Percentiles rank a stretch among this genome's conserved stretches.
Evolutionary conservation across 1,139 yeast species (phyloP).

Genomic region (Magnusiomyces suaveolens): DNA sequence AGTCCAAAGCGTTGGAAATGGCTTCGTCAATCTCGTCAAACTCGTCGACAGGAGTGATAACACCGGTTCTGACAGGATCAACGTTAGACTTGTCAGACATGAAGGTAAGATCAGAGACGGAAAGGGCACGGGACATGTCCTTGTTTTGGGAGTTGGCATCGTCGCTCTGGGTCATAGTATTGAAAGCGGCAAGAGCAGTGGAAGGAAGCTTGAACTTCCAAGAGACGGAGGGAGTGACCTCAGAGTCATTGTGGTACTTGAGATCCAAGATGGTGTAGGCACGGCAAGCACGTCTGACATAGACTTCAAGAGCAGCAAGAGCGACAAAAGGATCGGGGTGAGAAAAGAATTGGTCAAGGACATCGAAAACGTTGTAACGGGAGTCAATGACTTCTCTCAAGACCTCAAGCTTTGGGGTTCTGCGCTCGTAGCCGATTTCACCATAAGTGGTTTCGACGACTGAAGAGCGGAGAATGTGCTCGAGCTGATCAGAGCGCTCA

Average conservation of each 20-base stretch:
- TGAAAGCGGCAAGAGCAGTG: constrained; percentile 48
- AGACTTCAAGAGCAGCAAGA: constrained; percentile 93
- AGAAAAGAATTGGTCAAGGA: constrained; percentile 78
- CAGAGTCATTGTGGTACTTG: constrained; percentile 44
- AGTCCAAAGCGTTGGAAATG: constrained; percentile 64
- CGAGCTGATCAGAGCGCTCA: constrained; percentile 94
- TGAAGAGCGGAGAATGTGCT: constrained; percentile 85
- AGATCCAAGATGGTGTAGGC: constrained; percentile 84
- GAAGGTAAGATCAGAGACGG: constrained; percentile 84
- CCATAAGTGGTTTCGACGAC: constrained; percentile 83
- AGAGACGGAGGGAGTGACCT: constrained; percentile 59
- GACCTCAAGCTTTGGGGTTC: constrained; percentile 71
- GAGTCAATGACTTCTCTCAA: constrained; percentile 91
- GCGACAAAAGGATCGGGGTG: constrained; percentile 82
- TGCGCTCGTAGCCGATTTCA: constrained; percentile 59
- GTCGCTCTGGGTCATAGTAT: constrained; percentile 19
- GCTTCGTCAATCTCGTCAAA: constrained; percentile 85
- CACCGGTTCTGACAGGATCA: constrained; percentile 72
- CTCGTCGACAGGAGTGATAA: constrained; percentile 72
- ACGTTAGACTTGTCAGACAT: constrained; percentile 57
- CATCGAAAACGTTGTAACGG: constrained; percentile 92
- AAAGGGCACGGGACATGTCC: constrained; percentile 60
- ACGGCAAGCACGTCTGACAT: constrained; percentile 92
- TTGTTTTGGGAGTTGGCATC: constrained; percentile 18
- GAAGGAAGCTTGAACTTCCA: constrained; percentile 91